Evolutionary conservation across 805 yeast genomes (phyloP).

Genomic region (Clavispora carvajalis): DNA sequence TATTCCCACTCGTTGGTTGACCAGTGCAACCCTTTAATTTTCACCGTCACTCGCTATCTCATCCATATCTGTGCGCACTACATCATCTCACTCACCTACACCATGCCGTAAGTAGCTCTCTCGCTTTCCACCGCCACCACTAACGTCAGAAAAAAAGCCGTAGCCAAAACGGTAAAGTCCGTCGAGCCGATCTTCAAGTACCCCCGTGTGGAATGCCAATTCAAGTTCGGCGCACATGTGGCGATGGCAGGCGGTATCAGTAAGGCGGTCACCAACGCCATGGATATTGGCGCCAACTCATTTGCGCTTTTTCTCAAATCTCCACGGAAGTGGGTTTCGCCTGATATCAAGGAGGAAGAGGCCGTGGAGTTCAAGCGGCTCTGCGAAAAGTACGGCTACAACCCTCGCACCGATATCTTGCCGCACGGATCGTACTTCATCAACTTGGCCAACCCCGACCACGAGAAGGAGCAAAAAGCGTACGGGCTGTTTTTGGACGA

Average conservation of each 20-base stretch:
- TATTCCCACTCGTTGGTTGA: no score
- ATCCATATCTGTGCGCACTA: no score
- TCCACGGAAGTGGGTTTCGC: slow-evolving; percentile 88
- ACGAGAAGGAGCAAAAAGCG: slow-evolving; percentile 70
- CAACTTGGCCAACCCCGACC: slow-evolving; percentile 87
- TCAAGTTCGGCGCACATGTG: slow-evolving; percentile 87
- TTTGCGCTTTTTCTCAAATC: slow-evolving; percentile 89
- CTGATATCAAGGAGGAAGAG: slow-evolving; percentile 65
- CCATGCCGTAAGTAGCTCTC: background rate
- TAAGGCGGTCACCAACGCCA: slow-evolving; percentile 58
- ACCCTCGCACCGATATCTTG: slow-evolving; percentile 71
- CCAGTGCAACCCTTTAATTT: no score
- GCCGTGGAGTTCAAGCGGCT: slow-evolving; percentile 56
- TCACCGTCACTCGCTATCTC: no score
- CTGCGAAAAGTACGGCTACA: slow-evolving; percentile 60
- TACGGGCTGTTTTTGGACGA: slow-evolving; percentile 80
- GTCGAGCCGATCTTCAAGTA: slow-evolving; percentile 16
- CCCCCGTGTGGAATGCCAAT: slow-evolving; percentile 39
- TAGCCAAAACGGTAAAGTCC: slow-evolving; percentile 1
- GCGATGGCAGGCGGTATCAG: slow-evolving; percentile 78
- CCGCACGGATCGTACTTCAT: slow-evolving; percentile 96
- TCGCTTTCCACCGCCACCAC: background rate
- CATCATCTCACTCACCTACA: background rate
- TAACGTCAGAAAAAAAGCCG: slow-evolving; percentile 2
- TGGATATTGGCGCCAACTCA: slow-evolving; percentile 60